These are phyloP conservation scores for Rhynchosporium graminicola DNA, from an alignment of 2,329 filamentous ascomycete genomes.

Conservation along the genomic window DNA sequence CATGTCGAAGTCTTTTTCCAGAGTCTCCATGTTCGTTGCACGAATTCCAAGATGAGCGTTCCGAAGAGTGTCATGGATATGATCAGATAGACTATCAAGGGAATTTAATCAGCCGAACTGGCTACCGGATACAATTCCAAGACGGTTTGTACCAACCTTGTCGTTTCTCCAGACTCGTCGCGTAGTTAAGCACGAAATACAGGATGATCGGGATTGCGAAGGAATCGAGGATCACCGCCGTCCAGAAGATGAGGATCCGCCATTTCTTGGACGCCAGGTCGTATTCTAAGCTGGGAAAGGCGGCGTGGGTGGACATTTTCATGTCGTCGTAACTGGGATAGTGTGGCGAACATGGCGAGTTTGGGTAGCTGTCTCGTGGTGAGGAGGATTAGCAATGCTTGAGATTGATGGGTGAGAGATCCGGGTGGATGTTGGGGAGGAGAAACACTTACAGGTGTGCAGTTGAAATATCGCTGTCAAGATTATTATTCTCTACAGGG, in stretches of 20 bases:
- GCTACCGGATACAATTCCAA: neutral
- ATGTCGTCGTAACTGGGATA: neutral
- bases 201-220: conserved; percentile 14
- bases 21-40: conserved; percentile 44
- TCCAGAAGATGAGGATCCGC: conserved; percentile 12
- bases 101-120: too few species aligned
- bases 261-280: conserved; percentile 13
- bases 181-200: conserved; percentile 17
- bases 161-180: conserved; percentile 11
- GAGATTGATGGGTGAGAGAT: neutral
- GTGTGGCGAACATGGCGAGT: neutral
- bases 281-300: conserved; percentile 14
- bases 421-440: neutral
- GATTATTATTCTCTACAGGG: conserved; percentile 2
- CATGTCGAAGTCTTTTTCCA: conserved; percentile 54
- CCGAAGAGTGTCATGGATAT: conserved; percentile 54
- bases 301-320: neutral
- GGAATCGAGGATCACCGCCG: conserved; percentile 9
- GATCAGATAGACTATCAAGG: conserved; percentile 38
- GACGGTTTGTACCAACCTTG: neutral
- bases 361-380: neutral
- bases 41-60: conserved; percentile 55
- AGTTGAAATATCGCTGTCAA: neutral
- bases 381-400: neutral
- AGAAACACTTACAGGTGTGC: conserved; percentile 3